A percentile compares a stretch with the other conserved stretches of the same genome.
Conservation (phyloP, 805 yeast species). For the Saccharomyces paradoxus region DNA sequence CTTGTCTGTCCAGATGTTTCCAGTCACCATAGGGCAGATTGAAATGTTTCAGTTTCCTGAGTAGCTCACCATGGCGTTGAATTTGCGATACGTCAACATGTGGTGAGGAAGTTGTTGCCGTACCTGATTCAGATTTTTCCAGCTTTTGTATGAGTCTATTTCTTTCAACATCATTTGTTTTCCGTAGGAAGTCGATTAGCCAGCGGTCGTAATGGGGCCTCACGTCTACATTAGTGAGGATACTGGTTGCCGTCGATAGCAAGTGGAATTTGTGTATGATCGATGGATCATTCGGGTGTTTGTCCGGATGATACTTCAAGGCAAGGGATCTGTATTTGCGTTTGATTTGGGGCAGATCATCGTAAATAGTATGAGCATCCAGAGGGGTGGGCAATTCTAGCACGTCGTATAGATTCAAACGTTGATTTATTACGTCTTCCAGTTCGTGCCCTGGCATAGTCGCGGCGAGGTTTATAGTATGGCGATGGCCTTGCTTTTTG, state of each 20-base stretch:
- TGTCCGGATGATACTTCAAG: slow-evolving; percentile 25
- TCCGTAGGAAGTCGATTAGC: slow-evolving; percentile 1
- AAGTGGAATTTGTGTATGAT: slow-evolving; percentile 19
- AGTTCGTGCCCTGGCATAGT: background rate
- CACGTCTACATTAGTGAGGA: slow-evolving; percentile 14
- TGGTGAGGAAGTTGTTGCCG: background rate
- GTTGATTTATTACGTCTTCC: background rate
- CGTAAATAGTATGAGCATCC: background rate
- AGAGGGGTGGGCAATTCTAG: slow-evolving; percentile 34
- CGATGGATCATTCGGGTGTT: slow-evolving; percentile 9
- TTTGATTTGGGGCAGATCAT: slow-evolving; percentile 13
- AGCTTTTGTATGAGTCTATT: background rate
- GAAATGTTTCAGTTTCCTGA: slow-evolving; percentile 25
- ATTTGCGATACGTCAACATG: slow-evolving; percentile 5
- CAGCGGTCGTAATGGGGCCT: slow-evolving; percentile 21
- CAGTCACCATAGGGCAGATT: slow-evolving; percentile 21
- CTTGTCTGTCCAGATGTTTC: slow-evolving; percentile 5
- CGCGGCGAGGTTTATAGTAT: background rate
- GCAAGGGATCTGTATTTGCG: slow-evolving; percentile 18
- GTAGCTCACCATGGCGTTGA: slow-evolving; percentile 21
- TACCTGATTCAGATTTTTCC: background rate
- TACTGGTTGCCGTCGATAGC: slow-evolving; percentile 22
- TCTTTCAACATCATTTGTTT: background rate
- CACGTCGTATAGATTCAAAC: slow-evolving; percentile 34
- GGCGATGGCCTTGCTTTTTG: background rate